phyloP scores from a whole-genome alignment of 129 eudicot species.

The Chrysanthemum makinoi region DNA sequence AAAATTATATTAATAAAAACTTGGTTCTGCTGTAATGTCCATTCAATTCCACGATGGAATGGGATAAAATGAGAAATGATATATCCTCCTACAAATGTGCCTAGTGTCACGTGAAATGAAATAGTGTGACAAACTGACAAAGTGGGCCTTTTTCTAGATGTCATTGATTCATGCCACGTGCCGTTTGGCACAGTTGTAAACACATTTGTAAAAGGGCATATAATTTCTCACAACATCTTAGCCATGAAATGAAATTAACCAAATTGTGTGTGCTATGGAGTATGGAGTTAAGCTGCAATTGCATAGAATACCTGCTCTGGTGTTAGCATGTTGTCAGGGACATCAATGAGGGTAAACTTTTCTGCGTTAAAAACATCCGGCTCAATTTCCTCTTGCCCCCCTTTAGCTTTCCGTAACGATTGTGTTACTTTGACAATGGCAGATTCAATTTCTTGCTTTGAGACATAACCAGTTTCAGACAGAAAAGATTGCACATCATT shows the following conservation, averaged over 20 bases:
- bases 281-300: not conserved
- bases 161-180: too few relatives aligned
- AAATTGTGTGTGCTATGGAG: not conserved
- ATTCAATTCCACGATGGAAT: too few relatives aligned
- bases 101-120: not conserved
- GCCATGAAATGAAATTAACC: too few relatives aligned
- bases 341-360: slow-evolving; percentile 67
- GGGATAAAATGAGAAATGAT: too few relatives aligned
- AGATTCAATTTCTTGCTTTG: slow-evolving; percentile 81
- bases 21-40: not conserved
- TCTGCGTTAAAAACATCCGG: slow-evolving; percentile 55
- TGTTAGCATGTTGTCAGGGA: slow-evolving; percentile 82
- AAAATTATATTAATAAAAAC: too few relatives aligned
- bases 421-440: slow-evolving; percentile 60
- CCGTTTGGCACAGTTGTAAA: too few relatives aligned
- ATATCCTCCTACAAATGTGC: not conserved
- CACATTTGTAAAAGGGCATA: too few relatives aligned
- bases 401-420: slow-evolving; percentile 82
- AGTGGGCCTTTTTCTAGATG: too few relatives aligned
- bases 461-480: slow-evolving; percentile 58
- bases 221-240: too few relatives aligned
- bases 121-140: not conserved
- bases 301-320: slow-evolving; percentile 71
- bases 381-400: slow-evolving; percentile 74
- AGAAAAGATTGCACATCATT: slow-evolving; percentile 60